These are phyloP conservation scores for Symbiotaphrina buchneri DNA, from an alignment of 495 filamentous ascomycete species.

Conservation along the genomic window DNA sequence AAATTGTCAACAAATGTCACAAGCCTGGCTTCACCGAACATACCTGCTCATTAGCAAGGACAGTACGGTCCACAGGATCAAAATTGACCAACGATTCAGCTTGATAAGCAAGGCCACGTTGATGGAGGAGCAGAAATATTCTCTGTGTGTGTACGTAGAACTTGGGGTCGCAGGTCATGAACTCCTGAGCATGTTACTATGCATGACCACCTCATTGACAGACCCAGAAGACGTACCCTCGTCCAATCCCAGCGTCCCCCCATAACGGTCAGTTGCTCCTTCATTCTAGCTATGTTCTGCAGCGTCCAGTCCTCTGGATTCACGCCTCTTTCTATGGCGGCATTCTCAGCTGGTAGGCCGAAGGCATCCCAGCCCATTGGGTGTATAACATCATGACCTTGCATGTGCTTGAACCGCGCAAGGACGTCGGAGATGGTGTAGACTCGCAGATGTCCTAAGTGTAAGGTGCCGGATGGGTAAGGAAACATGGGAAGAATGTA, in stretches of 20 bases:
- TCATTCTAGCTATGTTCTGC: constrained; percentile 64
- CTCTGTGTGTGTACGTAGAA: constrained; percentile 82
- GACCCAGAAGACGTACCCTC: constrained; percentile 39
- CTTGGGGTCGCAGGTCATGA: constrained; percentile 58
- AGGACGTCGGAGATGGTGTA: constrained; percentile 83
- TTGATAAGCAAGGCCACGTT: constrained; percentile 56
- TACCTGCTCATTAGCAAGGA: constrained; percentile 70
- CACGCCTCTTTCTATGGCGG: constrained; percentile 69
- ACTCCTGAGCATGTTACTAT: too few species aligned
- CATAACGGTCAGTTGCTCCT: constrained; percentile 53
- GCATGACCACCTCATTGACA: not conserved
- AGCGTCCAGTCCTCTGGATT: constrained; percentile 61
- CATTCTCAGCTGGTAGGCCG: constrained; percentile 78
- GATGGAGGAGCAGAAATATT: constrained; percentile 54
- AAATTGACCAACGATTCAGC: constrained; percentile 68
- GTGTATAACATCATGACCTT: constrained; percentile 53
- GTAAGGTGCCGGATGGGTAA: constrained; percentile 75
- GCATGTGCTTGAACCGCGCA: constrained; percentile 53
- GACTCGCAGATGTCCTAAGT: constrained; percentile 72
- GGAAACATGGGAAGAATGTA: constrained; percentile 88
- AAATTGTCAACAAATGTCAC: not conserved
- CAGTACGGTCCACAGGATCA: constrained; percentile 74
- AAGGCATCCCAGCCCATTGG: constrained; percentile 94
- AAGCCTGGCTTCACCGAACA: not conserved
- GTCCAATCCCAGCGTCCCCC: constrained; percentile 68